Evolutionary conservation across 2,329 filamentous ascomycete genomes (phyloP), one percentile per base, ranked within the genome.

Genomic region (Pseudocercospora eumusae): DNA sequence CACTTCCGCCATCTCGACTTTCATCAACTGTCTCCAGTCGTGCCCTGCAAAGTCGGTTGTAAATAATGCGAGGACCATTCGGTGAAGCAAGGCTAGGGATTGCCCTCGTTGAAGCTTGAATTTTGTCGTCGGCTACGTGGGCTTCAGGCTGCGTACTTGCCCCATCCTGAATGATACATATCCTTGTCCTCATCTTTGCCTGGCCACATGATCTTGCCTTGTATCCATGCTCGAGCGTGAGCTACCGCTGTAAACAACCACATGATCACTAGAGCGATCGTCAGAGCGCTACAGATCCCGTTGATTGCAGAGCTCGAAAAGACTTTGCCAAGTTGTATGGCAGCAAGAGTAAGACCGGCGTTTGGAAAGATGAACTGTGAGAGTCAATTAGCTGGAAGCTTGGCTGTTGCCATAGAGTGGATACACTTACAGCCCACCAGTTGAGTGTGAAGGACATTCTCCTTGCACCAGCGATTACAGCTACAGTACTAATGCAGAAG

Each of bases 311-410:
- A 64, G 67, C 83, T 88, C 0, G 78, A 73, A 10, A 87, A 75
- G 0, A 75, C 79, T n/a, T 79, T 78, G 2, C 83, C 86, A 50
- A 87, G 76, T 13, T 83, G 78, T 44, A 88, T 85, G 3, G 82
- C 82, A 0, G 84, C 83, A 42, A 88, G 77, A 1, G 83, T 85
- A 56, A 88, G 83, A 0, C 86, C 86, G 1, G 83, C 84, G 62
- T 88, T 88, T 5, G 86, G 86, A 69, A 88, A 89, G 33, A 89
- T 82, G 73, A 87, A 86, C 5, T 66, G 8, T 15, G n/a, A 13
- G 10, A 11, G 15, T 7, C 18, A 21, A 21, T 59, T 11, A 59
- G 56, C 18, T 36, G n/a, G 7, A 1, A 31, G 10, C 15, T 13
- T 9, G 4, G 10, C 23, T 13, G 8, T 21, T 18, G 4, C 25